Conservation (phyloP, 805 yeast genomes). For the Metschnikowia aberdeeniae region DNA sequence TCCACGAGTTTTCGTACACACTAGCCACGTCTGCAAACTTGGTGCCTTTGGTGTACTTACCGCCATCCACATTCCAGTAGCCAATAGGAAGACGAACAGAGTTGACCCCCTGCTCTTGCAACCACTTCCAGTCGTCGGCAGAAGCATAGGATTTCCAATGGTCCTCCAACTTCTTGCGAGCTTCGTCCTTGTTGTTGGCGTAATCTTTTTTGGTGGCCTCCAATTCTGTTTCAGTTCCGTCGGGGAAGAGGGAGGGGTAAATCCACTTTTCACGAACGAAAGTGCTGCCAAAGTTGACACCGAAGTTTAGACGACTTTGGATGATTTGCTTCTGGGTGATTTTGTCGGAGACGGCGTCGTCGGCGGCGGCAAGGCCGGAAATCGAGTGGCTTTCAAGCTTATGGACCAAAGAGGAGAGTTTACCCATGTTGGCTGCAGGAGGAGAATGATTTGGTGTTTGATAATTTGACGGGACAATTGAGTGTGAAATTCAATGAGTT, state of each 20-base stretch:
- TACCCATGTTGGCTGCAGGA: not conserved
- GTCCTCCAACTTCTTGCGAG: slow-evolving; percentile 49
- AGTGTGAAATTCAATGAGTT: not conserved
- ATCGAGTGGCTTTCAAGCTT: slow-evolving; percentile 28
- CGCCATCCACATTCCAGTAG: slow-evolving; percentile 79
- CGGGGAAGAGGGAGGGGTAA: slow-evolving; percentile 55
- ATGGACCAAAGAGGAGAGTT: slow-evolving; percentile 1
- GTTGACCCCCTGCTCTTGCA: slow-evolving; percentile 63
- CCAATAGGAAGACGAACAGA: slow-evolving; percentile 86
- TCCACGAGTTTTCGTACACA: slow-evolving; percentile 78
- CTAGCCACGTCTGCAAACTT: slow-evolving; percentile 51
- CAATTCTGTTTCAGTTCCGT: slow-evolving; percentile 61
- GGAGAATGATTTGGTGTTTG: not conserved
- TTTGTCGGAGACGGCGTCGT: slow-evolving; percentile 30
- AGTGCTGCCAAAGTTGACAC: slow-evolving; percentile 80
- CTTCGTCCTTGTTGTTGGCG: slow-evolving; percentile 46
- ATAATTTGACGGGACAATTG: not conserved
- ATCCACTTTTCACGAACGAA: slow-evolving; percentile 83
- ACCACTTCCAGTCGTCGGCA: slow-evolving; percentile 79
- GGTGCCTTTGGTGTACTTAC: slow-evolving; percentile 53
- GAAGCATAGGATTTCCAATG: slow-evolving; percentile 65
- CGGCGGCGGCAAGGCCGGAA: slow-evolving; percentile 20
- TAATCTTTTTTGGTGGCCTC: slow-evolving; percentile 60
- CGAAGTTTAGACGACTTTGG: slow-evolving; percentile 62
- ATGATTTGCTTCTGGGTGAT: slow-evolving; percentile 48